Evolutionary conservation across 2,329 filamentous ascomycete genomes (phyloP), one percentile per base, ranked within the genome.

Genomic region (Pyricularia sp.): DNA sequence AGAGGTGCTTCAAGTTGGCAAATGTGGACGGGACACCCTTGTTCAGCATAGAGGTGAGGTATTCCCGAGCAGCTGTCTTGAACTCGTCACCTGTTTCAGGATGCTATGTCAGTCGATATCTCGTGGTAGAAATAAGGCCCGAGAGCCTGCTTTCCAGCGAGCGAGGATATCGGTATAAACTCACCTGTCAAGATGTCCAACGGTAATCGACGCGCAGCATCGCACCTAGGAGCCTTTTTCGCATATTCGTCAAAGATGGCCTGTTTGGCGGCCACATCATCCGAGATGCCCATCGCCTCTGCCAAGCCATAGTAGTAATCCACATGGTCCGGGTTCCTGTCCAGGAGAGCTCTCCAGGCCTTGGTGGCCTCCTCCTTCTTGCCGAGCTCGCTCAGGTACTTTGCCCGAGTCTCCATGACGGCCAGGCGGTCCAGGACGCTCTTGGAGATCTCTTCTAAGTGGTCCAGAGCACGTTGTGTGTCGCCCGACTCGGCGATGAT

Each of bases 1-100:
- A 99, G 26, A 99, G 83, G 69, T 96, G 87, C 79, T 99, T 99
- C 67, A 99, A 83, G 75, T 97, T 99, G 44, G 92, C 92, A 76
- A 99, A 99, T 3, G 93, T 93, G 2, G 94, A 99, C 1, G 94
- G 93, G 4, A 97, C 90, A 12, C 93, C 94, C 77, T 93, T 96
- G 75, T 89, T 87, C 65, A 99, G 82, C 89, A 96, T 96, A 33
- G 88, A 82, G 63, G 87, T 83, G 67, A 99, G 76, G 74, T 99
- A 99, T 26, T 79, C 77, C 73, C 92, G 88, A 8, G 89, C 93
- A 28, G 90, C 88, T 70, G 86, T 77, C 72, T 84, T 84, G 78
- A 99, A 99, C 4, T 88, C 86, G 59, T 96, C 87, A 4, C 91
- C 88, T 87, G 70, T 73, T 68, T 64, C 67, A 55, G 53, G 44